A percentile compares a stretch with the other conserved stretches of the same genome.
Conservation (phyloP, 2,329 filamentous ascomycete species). For the Orbilia javanica region DNA sequence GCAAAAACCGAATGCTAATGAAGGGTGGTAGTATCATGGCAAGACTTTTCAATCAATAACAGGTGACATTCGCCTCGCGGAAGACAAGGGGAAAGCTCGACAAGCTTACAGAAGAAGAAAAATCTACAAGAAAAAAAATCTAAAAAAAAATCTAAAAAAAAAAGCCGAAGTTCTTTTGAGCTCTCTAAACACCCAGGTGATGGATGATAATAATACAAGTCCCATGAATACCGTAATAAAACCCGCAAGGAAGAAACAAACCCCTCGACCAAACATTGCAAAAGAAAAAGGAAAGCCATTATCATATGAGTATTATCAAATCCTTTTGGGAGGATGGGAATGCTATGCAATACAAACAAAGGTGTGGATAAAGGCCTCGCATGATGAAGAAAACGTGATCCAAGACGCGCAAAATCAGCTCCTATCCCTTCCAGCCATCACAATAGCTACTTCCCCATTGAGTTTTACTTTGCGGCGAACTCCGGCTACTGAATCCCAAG, state of each 20-base stretch:
- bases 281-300: not conserved
- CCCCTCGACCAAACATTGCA: constrained; percentile 4
- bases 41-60: constrained; percentile 14
- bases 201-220: constrained; percentile 35
- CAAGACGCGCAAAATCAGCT: not conserved
- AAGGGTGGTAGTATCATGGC: constrained; percentile 11
- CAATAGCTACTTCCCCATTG: not conserved
- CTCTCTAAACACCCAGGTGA: constrained; percentile 1
- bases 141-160: not conserved
- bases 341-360: constrained; percentile 3
- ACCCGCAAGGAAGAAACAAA: not conserved
- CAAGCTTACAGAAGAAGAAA: no score
- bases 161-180: constrained; percentile 2
- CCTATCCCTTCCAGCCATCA: constrained; percentile 3
- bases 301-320: constrained; percentile 1
- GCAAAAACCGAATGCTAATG: not conserved
- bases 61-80: not conserved
- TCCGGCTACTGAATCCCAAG: not conserved
- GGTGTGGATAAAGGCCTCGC: not conserved
- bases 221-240: constrained; percentile 30
- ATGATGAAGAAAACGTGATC: constrained; percentile 1
- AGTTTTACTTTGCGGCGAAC: not conserved
- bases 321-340: not conserved
- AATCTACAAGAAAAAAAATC: no score
- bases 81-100: no score